A percentile compares a stretch with the other conserved stretches of the same genome.
These are phyloP conservation scores for Paecilomyces formosus DNA, from an alignment of 2,329 filamentous ascomycete genomes.

Conservation along the genomic window DNA sequence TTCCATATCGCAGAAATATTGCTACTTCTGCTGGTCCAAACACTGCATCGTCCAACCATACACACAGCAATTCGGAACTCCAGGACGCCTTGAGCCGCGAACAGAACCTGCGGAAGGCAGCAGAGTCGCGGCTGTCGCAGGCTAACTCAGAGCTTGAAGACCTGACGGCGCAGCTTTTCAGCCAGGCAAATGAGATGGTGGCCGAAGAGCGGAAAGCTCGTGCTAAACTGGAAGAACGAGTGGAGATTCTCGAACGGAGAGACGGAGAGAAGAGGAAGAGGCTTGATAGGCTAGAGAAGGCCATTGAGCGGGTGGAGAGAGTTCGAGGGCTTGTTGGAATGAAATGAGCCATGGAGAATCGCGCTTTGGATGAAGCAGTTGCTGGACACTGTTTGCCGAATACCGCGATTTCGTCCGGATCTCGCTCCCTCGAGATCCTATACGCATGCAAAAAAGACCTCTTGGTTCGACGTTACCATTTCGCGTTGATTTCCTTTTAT, in stretches of 20 bases:
- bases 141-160: conserved; percentile 55
- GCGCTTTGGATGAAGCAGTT: neutral
- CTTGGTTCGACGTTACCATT: neutral
- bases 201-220: conserved; percentile 53
- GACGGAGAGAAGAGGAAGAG: conserved; percentile 45
- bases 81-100: conserved; percentile 49
- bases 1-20: conserved; percentile 24
- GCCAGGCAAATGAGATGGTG: conserved; percentile 61
- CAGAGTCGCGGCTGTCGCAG: conserved; percentile 48
- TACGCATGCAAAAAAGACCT: neutral
- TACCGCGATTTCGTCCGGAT: neutral
- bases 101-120: conserved; percentile 47
- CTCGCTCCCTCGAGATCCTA: neutral
- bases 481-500: neutral
- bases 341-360: neutral
- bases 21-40: conserved; percentile 17
- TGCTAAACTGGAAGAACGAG: conserved; percentile 43
- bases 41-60: conserved; percentile 14
- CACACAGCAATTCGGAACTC: conserved; percentile 33
- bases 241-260: conserved; percentile 38
- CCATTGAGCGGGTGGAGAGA: conserved; percentile 51
- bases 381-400: neutral
- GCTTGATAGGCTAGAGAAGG: conserved; percentile 49
- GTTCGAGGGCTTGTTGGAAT: conserved; percentile 46
- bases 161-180: conserved; percentile 52